Base-by-base conservation (phyloP, 23 red algal species). In the Rhodosorus marinus region DNA sequence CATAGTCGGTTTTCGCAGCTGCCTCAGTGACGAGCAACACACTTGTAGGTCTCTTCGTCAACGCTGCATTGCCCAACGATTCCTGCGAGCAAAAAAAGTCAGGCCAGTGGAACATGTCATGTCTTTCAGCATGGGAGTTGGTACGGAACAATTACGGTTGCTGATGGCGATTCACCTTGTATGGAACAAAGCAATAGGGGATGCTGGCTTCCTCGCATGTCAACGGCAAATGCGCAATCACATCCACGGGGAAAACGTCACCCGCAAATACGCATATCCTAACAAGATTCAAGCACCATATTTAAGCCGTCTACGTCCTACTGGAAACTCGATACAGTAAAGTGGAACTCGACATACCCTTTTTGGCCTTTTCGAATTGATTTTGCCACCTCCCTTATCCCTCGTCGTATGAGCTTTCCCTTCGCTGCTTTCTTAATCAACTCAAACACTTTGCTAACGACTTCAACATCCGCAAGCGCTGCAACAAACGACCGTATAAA, bases 301-400 rank as follows among this genome's bases (percentile, higher is more conserved):
- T n/a, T n/a, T n/a, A n/a, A n/a, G n/a, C n/a, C n/a, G n/a, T n/a
- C n/a, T n/a, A n/a, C n/a, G n/a, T n/a, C n/a, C n/a, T n/a, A n/a
- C n/a, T n/a, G n/a, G n/a, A n/a, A n/a, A n/a, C n/a, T n/a, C 47
- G 28, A 30, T 15, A 61, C 21, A 20, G 42, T 0, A 40, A 22
- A 8, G 0, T 8, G 35, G 15, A 32, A 36, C 2, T 6, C 20
- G 51, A 78, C 71, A 3, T 76, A 42, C 20, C 83, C 83, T 23
- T 62, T 72, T 23, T 79, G 66, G n/a, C 59, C 23, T 47, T 81
- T 80, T 8, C 90, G 73, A 6, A 98, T 59, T 8, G 47, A 21
- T 22, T 80, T 57, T 2, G 72, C 90, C 6, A 98, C 90, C 59
- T 98, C 90, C 64, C 76, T 85, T 21, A 98, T 70, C 24, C 90